Base-by-base conservation (phyloP, 108 stramenopile species). In the Cyclotella distinguenda region DNA sequence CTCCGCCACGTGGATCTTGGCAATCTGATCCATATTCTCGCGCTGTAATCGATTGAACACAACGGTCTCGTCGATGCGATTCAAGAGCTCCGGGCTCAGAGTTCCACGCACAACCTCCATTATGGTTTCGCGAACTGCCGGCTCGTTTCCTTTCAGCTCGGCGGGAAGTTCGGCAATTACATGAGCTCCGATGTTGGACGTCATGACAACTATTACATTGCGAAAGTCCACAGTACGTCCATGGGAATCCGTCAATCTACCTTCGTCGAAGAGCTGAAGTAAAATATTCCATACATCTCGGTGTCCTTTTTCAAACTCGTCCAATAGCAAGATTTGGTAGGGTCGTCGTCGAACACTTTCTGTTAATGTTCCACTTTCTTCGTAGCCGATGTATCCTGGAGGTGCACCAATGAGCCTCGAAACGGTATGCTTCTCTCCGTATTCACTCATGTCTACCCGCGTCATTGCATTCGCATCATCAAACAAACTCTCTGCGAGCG, bases 381-480 rank as follows among this genome's bases (percentile, higher is more conserved):
- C 91, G 47, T 89, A 91, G 4, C 87, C 87, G 16, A 74, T 63
- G 50, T 82, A 77, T 25, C 86, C 87, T 39, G 87, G 87, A 46
- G 87, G 87, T 9, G 87, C 87, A 31, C 92, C 92, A 48, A 94
- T 89, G 32, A 94, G 64, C 11, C 92, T 74, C 28, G 85, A 84
- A 0, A 94, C 92, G 2, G 85, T 90, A 66, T 89, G 72, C 74
- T 85, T 91, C 66, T 95, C 94, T 27, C 81, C 82, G 66, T 86
- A 95, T 54, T 95, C 94, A 42, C 82, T 84, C 94, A 95, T 95
- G 64, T 95, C 94, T 42, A 95, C 79, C 27, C 96, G 54, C 10
- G 93, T 94, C 89, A 97, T 89, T n/a, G 95, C 94, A 51, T 87
- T 83, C 27, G 88, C 83, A 50, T 87, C 83, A 47, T 97, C 95